Conservation (phyloP, 768 basidiomycete species). For the Rhodosporidiobolus odoratus region DNA sequence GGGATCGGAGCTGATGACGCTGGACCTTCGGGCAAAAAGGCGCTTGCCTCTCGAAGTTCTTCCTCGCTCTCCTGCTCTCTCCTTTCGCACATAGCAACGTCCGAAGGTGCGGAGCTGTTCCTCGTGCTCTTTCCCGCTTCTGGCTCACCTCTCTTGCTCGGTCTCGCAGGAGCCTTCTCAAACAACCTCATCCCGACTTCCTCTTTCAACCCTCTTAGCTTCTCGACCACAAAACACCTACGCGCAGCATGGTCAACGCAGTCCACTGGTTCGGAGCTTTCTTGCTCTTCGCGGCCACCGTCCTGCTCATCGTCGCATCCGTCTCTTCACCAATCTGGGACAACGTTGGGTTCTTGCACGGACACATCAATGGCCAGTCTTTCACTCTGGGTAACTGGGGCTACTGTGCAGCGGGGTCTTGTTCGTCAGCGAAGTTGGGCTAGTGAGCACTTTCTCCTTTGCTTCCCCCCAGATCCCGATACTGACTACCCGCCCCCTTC, state of each 20-base stretch:
- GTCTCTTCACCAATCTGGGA: constrained; percentile 29
- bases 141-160: too few species aligned
- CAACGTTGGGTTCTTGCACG: constrained; percentile 14
- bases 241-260: not conserved
- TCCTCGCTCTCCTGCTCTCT: too few species aligned
- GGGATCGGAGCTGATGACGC: too few species aligned
- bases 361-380: not conserved
- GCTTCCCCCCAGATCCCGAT: not conserved
- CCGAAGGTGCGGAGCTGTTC: too few species aligned
- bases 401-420: not conserved
- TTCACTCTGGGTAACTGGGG: constrained; percentile 32
- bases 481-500: not conserved
- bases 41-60: too few species aligned
- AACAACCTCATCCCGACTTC: not conserved
- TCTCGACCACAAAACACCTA: not conserved
- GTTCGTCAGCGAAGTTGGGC: constrained; percentile 6
- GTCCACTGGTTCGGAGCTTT: constrained; percentile 30
- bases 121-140: too few species aligned
- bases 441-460: constrained; percentile 1
- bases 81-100: too few species aligned
- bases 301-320: constrained; percentile 28
- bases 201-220: not conserved
- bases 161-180: too few species aligned
- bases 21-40: too few species aligned
- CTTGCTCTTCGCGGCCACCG: constrained; percentile 24